These are phyloP conservation scores for Geranomyces michiganensis DNA, from an alignment of 192 early-diverging fungal species.

Conservation along the genomic window DNA sequence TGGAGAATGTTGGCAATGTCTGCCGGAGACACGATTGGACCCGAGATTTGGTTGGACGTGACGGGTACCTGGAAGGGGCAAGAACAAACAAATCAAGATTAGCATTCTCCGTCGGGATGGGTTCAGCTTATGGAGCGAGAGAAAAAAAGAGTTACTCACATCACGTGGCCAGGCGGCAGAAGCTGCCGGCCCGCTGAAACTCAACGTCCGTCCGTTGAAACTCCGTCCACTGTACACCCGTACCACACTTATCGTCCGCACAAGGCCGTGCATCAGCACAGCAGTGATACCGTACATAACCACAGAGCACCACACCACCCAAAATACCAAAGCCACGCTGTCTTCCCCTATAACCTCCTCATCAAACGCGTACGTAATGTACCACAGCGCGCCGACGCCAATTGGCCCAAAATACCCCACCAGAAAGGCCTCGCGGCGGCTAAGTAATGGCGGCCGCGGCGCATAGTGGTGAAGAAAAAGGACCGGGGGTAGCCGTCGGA, in stretches of 20 bases:
- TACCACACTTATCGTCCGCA: constrained; percentile 24
- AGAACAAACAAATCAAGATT: not conserved
- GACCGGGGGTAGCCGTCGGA: constrained; percentile 75
- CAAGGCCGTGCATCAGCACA: constrained; percentile 60
- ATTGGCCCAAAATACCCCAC: constrained; percentile 92
- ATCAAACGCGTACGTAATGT: constrained; percentile 47
- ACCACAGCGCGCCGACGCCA: constrained; percentile 69
- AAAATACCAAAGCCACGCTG: constrained; percentile 36
- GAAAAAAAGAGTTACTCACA: not conserved
- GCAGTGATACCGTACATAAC: constrained; percentile 81
- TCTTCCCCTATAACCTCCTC: not conserved
- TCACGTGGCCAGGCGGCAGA: constrained; percentile 5
- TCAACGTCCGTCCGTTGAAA: constrained; percentile 20
- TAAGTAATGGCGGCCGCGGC: constrained; percentile 47
- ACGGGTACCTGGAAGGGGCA: constrained; percentile 16
- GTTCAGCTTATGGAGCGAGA: no score
- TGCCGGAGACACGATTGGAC: constrained; percentile 9
- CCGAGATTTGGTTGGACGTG: constrained; percentile 10
- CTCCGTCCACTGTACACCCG: constrained; percentile 21
- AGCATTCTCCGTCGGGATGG: no score
- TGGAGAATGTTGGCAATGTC: constrained; percentile 10
- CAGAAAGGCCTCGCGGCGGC: constrained; percentile 76
- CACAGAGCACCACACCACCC: constrained; percentile 74
- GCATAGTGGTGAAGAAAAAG: constrained; percentile 65
- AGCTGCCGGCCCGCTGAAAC: not conserved